phyloP scores from a whole-genome alignment of 1,284 basidiomycete genomes.

The Fomitopsis betulina region DNA sequence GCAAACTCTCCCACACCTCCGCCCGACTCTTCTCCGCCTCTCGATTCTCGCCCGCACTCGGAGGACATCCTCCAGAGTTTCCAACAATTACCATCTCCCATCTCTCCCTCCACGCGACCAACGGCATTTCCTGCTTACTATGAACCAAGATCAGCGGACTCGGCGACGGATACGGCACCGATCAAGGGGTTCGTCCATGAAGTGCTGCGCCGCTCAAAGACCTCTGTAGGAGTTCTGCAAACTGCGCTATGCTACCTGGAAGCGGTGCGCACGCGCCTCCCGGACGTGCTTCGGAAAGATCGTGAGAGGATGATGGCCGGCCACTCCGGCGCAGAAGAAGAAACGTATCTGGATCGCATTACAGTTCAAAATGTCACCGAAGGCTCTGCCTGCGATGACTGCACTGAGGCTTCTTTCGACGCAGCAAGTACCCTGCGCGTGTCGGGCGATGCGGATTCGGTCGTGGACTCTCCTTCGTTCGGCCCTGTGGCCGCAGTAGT shows the following conservation, averaged over 20 bases:
- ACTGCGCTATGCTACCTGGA: slow-evolving; percentile 77
- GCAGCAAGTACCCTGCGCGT: background rate
- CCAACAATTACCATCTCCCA: slow-evolving; percentile 43
- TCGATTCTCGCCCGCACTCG: slow-evolving; percentile 13
- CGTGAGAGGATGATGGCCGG: slow-evolving; percentile 29
- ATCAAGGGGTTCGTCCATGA: slow-evolving; percentile 74
- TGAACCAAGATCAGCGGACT: slow-evolving; percentile 13
- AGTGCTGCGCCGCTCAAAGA: slow-evolving; percentile 70
- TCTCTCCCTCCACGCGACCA: slow-evolving; percentile 34
- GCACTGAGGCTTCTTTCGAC: background rate
- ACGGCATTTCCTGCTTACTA: slow-evolving; percentile 23
- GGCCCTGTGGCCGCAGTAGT: background rate
- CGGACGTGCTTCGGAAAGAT: slow-evolving; percentile 53
- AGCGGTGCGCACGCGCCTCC: slow-evolving; percentile 62
- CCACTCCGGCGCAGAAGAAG: slow-evolving; percentile 36
- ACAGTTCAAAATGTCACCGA: background rate
- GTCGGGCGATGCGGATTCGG: background rate
- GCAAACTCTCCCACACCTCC: background rate
- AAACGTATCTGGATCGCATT: slow-evolving; percentile 15
- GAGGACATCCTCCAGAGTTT: slow-evolving; percentile 16
- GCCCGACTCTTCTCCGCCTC: background rate
- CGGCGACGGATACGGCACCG: slow-evolving; percentile 39
- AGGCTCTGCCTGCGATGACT: background rate
- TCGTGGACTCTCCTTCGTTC: background rate
- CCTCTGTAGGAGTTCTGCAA: slow-evolving; percentile 70